Evolutionary conservation across 2,329 filamentous ascomycete genomes (phyloP).

Genomic region (Penicillium crustosum): DNA sequence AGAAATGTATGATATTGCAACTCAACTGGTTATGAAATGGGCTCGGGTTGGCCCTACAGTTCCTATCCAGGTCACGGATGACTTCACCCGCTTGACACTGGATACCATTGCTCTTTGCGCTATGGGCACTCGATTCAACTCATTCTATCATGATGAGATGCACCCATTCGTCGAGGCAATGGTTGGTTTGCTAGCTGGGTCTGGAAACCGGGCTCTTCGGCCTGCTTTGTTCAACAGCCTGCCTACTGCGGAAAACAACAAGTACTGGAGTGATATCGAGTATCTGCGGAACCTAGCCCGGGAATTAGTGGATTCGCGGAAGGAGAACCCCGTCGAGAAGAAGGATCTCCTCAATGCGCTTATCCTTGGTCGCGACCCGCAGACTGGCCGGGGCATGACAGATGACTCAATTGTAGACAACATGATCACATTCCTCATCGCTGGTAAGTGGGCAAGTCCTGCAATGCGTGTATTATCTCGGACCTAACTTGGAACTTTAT

Average conservation of each 20-base stretch:
- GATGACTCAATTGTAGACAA: slow-evolving; percentile 67
- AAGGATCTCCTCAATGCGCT: slow-evolving; percentile 71
- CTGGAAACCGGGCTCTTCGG: slow-evolving; percentile 52
- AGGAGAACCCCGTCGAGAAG: slow-evolving; percentile 54
- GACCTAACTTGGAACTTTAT: slow-evolving; percentile 3
- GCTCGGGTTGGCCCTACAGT: slow-evolving; percentile 53
- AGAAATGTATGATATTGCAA: slow-evolving; percentile 44
- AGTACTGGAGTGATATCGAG: slow-evolving; percentile 34
- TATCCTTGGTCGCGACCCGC: slow-evolving; percentile 65
- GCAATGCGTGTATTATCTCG: neutral
- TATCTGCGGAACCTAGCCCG: slow-evolving; percentile 56
- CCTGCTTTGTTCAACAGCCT: slow-evolving; percentile 50
- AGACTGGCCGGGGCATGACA: slow-evolving; percentile 64
- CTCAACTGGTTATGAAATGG: slow-evolving; percentile 45
- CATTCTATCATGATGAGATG: slow-evolving; percentile 66
- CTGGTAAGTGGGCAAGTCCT: slow-evolving; percentile 41
- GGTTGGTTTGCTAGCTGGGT: slow-evolving; percentile 61
- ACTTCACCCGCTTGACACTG: slow-evolving; percentile 71
- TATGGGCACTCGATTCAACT: slow-evolving; percentile 74
- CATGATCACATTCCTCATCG: slow-evolving; percentile 71
- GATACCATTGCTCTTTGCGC: slow-evolving; percentile 70
- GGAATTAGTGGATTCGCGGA: slow-evolving; percentile 62
- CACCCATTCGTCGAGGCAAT: slow-evolving; percentile 71
- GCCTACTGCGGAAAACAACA: slow-evolving; percentile 36
- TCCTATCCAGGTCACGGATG: slow-evolving; percentile 61